Evolutionary conservation across 2,329 filamentous ascomycete species (phyloP).

Genomic region (Zymoseptoria ardabiliae): DNA sequence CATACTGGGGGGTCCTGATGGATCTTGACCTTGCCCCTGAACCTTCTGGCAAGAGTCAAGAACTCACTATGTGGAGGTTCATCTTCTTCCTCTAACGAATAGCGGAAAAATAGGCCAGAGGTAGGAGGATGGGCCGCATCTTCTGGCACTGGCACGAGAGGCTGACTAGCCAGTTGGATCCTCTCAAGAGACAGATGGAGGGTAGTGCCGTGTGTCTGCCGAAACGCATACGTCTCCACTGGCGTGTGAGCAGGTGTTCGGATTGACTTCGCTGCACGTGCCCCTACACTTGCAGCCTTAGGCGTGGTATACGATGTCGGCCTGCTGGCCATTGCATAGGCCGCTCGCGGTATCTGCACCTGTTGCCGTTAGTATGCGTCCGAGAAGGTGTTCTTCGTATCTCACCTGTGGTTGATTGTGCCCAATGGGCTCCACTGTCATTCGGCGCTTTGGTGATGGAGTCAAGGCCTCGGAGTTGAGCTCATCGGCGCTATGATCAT

Average conservation of each 20-base stretch:
- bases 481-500: neutral
- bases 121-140: neutral
- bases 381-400: neutral
- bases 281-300: too few species aligned
- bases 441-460: neutral
- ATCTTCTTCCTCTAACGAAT: neutral
- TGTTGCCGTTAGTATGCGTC: too few species aligned
- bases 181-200: neutral
- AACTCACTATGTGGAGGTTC: neutral
- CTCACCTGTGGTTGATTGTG: neutral
- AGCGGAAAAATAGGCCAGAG: neutral
- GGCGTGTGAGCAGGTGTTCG: too few species aligned
- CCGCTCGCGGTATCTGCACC: too few species aligned
- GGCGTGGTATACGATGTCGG: too few species aligned
- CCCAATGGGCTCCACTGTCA: neutral
- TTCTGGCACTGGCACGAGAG: neutral
- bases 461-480: neutral
- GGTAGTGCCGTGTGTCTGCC: neutral
- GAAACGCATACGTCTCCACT: neutral
- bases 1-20: neutral
- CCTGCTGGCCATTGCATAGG: too few species aligned
- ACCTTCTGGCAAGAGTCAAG: neutral
- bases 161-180: neutral
- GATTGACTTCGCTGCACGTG: too few species aligned
- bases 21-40: neutral